Conservation (phyloP, 208 protist species). For the Acanthamoeba lenticulata region DNA sequence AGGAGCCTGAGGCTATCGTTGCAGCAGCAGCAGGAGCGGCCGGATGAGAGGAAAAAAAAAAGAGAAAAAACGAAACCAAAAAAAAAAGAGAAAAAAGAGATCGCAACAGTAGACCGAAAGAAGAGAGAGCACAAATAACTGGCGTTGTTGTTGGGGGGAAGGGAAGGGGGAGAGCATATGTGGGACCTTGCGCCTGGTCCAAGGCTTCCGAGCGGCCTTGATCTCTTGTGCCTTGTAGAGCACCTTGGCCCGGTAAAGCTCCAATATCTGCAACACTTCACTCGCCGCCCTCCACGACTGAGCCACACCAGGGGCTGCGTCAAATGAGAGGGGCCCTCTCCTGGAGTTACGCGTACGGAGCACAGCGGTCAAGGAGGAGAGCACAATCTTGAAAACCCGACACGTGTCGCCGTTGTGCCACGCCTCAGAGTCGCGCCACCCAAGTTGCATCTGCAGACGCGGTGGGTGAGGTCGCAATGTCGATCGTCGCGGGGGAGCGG, state of each 20-base stretch:
- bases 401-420: neutral
- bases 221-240: neutral
- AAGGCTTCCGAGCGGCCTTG: neutral
- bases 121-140: too few species aligned
- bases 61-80: too few species aligned
- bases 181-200: neutral
- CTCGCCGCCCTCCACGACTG: neutral
- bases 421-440: neutral
- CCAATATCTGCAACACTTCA: neutral
- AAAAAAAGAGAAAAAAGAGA: too few species aligned
- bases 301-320: neutral
- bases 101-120: too few species aligned
- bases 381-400: neutral
- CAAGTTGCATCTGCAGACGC: neutral
- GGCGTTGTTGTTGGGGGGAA: too few species aligned
- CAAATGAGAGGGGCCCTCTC: neutral
- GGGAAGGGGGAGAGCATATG: too few species aligned
- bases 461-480: neutral
- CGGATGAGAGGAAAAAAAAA: too few species aligned
- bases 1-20: too few species aligned
- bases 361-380: neutral
- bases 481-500: neutral
- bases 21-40: too few species aligned
- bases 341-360: neutral
- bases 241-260: neutral